Percentiles rank a stretch among this genome's conserved stretches.
These are phyloP conservation scores for Microcyclospora tardicrescens DNA, from an alignment of 2,329 filamentous ascomycete species.

Conservation along the genomic window DNA sequence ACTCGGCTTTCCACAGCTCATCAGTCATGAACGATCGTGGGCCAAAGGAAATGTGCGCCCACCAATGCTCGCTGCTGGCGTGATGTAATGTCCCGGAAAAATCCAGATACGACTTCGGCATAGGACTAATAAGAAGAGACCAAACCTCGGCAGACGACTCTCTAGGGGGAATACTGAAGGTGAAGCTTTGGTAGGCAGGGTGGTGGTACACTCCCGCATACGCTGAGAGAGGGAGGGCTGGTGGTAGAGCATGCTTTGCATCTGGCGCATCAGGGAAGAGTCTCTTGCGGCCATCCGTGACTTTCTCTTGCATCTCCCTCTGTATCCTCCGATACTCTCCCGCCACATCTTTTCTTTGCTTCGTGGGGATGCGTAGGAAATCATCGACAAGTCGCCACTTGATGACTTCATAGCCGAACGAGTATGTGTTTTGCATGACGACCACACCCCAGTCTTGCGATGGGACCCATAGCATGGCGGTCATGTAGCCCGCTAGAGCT, in stretches of 20 bases:
- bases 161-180: not conserved
- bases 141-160: not conserved
- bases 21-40: not conserved
- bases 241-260: not conserved
- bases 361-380: not conserved
- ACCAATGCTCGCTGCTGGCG: not conserved
- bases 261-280: not conserved
- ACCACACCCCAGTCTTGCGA: conserved; percentile 28
- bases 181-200: not conserved
- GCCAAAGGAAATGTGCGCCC: not conserved
- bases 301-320: not conserved
- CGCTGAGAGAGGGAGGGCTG: not conserved
- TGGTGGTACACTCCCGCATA: not conserved
- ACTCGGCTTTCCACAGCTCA: not conserved
- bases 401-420: not conserved
- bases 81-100: not conserved
- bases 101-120: not conserved
- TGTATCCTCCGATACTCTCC: not conserved
- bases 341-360: not conserved
- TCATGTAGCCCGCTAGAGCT: conserved; percentile 33
- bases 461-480: conserved; percentile 34
- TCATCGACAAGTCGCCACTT: not conserved
- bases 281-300: not conserved
- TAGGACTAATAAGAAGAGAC: not conserved
- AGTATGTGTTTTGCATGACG: conserved; percentile 11